Conservation (phyloP, 768 basidiomycete species). For the Lepiota venenata region DNA sequence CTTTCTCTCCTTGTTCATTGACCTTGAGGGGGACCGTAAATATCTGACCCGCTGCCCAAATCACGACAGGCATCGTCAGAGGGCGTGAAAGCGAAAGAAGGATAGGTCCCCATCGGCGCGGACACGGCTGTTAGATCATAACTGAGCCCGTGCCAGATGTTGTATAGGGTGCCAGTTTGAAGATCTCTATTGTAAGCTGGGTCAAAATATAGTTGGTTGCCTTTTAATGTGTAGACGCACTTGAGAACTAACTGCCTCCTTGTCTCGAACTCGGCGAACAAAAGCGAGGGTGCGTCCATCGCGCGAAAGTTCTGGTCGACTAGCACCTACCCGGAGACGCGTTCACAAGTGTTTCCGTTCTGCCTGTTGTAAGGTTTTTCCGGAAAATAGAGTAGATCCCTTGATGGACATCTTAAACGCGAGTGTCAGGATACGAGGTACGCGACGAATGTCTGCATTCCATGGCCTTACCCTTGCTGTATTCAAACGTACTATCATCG, state of each 20-base stretch:
- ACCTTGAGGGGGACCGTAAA: slow-evolving; percentile 52
- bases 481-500: slow-evolving; percentile 48
- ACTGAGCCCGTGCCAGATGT: slow-evolving; percentile 66
- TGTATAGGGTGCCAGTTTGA: slow-evolving; percentile 56
- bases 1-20: slow-evolving; percentile 52
- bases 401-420: slow-evolving; percentile 52
- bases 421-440: neutral
- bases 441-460: neutral
- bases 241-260: slow-evolving; percentile 70
- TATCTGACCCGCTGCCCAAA: slow-evolving; percentile 75
- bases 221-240: slow-evolving; percentile 31
- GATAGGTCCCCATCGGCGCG: slow-evolving; percentile 80
- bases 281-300: slow-evolving; percentile 71
- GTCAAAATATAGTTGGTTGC: neutral
- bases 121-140: slow-evolving; percentile 64
- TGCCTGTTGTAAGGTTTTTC: slow-evolving; percentile 56
- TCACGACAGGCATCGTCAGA: slow-evolving; percentile 55
- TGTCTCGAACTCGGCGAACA: slow-evolving; percentile 69
- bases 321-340: slow-evolving; percentile 70
- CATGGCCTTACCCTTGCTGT: slow-evolving; percentile 58
- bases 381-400: slow-evolving; percentile 73
- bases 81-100: slow-evolving; percentile 68
- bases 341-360: slow-evolving; percentile 49
- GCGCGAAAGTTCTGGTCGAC: slow-evolving; percentile 64
- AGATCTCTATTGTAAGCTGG: slow-evolving; percentile 46